Evolutionary conservation across 2,329 filamentous ascomycete genomes (phyloP).

Genomic region (Hymenoscyphus linearis): DNA sequence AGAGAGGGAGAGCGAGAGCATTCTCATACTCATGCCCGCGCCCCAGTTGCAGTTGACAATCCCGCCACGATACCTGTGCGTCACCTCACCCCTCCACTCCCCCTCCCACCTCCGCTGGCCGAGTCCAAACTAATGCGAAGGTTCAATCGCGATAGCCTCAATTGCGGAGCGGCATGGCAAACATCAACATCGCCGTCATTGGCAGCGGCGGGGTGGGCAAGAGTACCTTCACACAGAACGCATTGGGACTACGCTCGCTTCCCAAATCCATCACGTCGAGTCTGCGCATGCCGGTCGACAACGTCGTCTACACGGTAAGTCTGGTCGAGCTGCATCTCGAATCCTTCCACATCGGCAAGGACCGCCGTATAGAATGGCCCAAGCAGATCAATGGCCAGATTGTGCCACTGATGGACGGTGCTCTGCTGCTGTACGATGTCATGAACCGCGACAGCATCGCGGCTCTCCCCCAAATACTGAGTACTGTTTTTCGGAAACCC

Average conservation of each 20-base stretch:
- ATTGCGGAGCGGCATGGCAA: slow-evolving; percentile 37
- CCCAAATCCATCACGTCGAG: slow-evolving; percentile 51
- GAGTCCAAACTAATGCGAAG: slow-evolving; percentile 12
- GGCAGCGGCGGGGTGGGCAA: slow-evolving; percentile 63
- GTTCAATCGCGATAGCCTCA: slow-evolving; percentile 22
- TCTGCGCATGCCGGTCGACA: slow-evolving; percentile 54
- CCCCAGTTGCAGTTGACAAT: slow-evolving; percentile 17
- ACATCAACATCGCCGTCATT: slow-evolving; percentile 61
- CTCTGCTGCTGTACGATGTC: slow-evolving; percentile 82
- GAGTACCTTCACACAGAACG: slow-evolving; percentile 61
- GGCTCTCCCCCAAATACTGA: slow-evolving; percentile 68
- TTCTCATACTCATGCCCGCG: slow-evolving; percentile 9
- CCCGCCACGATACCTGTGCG: slow-evolving; percentile 26
- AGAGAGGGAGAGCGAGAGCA: slow-evolving; percentile 19
- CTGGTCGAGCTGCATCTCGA: slow-evolving; percentile 63
- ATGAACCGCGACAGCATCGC: slow-evolving; percentile 70
- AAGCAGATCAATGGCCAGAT: slow-evolving; percentile 64
- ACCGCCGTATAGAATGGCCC: slow-evolving; percentile 59
- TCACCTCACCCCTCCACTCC: not conserved
- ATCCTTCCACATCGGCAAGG: slow-evolving; percentile 55
- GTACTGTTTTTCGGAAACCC: slow-evolving; percentile 50
- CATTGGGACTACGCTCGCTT: slow-evolving; percentile 49
- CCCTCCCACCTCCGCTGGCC: not conserved
- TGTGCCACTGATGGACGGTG: slow-evolving; percentile 74
- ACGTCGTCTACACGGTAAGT: slow-evolving; percentile 51